Conservation (phyloP, 139 green algal species). For the Deuterostichococcus epilithicus region DNA sequence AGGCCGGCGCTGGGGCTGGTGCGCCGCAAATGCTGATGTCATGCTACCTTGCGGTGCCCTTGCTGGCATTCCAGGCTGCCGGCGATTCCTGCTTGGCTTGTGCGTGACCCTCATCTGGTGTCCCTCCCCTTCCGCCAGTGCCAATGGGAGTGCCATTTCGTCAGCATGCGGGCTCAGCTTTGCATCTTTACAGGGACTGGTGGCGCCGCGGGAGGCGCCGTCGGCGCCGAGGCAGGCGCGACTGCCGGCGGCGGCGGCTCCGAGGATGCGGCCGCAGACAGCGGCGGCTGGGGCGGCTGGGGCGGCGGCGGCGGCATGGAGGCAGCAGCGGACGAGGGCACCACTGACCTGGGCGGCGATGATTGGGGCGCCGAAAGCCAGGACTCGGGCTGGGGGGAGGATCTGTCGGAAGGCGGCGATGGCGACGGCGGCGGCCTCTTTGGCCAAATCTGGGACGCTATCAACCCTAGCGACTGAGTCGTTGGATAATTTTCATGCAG, state of each 20-base stretch:
- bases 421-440: slow-evolving; percentile 18
- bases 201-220: not conserved
- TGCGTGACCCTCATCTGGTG: no score
- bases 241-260: slow-evolving; percentile 7
- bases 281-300: not conserved
- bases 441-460: slow-evolving; percentile 10
- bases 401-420: slow-evolving; percentile 6
- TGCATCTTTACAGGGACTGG: slow-evolving; percentile 1
- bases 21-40: no score
- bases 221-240: not conserved
- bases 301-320: not conserved
- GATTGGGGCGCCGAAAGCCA: slow-evolving; percentile 7
- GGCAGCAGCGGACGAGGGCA: slow-evolving; percentile 1
- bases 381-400: not conserved
- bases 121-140: no score
- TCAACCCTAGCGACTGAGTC: slow-evolving; percentile 13
- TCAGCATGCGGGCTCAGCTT: not conserved
- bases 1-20: not conserved
- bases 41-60: no score
- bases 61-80: no score
- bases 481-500: no score
- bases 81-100: no score
- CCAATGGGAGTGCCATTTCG: no score
- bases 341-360: slow-evolving; percentile 31
- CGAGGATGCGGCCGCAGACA: not conserved